Conservation (phyloP, 768 basidiomycete genomes). For the Pulveroboletus sp. region DNA sequence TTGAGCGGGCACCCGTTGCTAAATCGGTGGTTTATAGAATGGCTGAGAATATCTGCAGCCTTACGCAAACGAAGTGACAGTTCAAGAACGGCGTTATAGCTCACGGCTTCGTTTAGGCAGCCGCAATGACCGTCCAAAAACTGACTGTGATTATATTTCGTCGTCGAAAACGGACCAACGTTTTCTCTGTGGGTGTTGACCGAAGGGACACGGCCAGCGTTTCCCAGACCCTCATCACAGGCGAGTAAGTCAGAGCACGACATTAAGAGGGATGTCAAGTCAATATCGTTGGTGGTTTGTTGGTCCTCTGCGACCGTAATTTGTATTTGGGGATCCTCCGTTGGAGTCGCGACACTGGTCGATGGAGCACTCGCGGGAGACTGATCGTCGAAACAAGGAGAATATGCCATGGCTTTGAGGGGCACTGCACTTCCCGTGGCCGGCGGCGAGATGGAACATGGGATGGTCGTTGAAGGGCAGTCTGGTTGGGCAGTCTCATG, state of each 20-base stretch:
- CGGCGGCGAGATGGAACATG: slow-evolving; percentile 28
- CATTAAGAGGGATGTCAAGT: slow-evolving; percentile 40
- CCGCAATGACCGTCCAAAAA: slow-evolving; percentile 43
- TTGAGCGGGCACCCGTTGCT: slow-evolving; percentile 33
- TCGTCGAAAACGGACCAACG: slow-evolving; percentile 8
- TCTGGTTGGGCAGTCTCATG: slow-evolving; percentile 15
- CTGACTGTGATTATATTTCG: slow-evolving; percentile 12
- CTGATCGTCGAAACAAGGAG: slow-evolving; percentile 18
- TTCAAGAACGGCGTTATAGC: slow-evolving; percentile 58
- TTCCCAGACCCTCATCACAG: slow-evolving; percentile 11
- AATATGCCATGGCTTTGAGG: slow-evolving; percentile 8
- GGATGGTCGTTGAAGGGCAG: slow-evolving; percentile 11
- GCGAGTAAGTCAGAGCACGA: slow-evolving; percentile 26
- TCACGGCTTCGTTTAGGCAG: slow-evolving; percentile 50
- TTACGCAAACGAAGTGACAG: slow-evolving; percentile 60
- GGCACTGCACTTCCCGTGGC: slow-evolving; percentile 28
- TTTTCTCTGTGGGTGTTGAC: neutral
- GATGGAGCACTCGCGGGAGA: slow-evolving; percentile 28
- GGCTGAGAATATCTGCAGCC: slow-evolving; percentile 52
- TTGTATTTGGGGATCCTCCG: slow-evolving; percentile 37
- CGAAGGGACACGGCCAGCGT: slow-evolving; percentile 5
- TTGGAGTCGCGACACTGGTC: slow-evolving; percentile 39
- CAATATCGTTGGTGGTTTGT: slow-evolving; percentile 34
- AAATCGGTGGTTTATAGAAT: slow-evolving; percentile 37
- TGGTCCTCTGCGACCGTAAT: slow-evolving; percentile 23